Evolutionary conservation across 2,329 filamentous ascomycete genomes (phyloP), one percentile per base, ranked within the genome.

Genomic region (Xylaria sp.): DNA sequence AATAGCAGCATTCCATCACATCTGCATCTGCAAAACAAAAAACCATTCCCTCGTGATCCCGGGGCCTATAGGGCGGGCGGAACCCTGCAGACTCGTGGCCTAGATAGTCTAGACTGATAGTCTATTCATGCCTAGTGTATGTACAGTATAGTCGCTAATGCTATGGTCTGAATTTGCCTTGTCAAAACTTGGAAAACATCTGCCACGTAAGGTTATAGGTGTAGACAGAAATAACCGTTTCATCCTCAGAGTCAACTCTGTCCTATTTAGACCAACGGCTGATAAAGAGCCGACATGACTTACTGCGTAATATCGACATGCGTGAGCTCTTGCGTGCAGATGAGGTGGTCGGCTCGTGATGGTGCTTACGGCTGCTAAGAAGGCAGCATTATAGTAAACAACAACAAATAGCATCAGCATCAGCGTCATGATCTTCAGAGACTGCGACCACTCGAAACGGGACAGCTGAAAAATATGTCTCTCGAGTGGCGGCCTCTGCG

Each of bases 291-390:
- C 56, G 52, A 49, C 51, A 64, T 62, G 58, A 46, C 62, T 60
- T 15, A n/a, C n/a, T n/a, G n/a, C n/a, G n/a, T n/a, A 60, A 58
- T 41, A 25, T 15, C 36, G 41, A n/a, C 61, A 39, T 60, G 63
- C 46, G 56, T 63, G 64, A 61, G 56, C 59, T 57, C 64, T 25
- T 33, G 51, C 46, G 15, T 62, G 54, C 23, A 64, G 48, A 56
- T n/a, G 31, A 64, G 48, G 23, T 46, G 57, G 57, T 23, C 57
- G 28, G 57, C 41, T 43, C 12, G 58, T 61, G 60, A 63, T 46
- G 59, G 63, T 51, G 54, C 39, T 55, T 70, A 70, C 62, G 54
- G 70, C 64, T 61, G 46, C 59, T 52, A 48, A 10, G 23, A 49
- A 51, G 66, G 31, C 54, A 57, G 33, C 61, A 60, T 41, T 41